Conservation (phyloP, 495 filamentous ascomycete species). For the Cercophora scortea region DNA sequence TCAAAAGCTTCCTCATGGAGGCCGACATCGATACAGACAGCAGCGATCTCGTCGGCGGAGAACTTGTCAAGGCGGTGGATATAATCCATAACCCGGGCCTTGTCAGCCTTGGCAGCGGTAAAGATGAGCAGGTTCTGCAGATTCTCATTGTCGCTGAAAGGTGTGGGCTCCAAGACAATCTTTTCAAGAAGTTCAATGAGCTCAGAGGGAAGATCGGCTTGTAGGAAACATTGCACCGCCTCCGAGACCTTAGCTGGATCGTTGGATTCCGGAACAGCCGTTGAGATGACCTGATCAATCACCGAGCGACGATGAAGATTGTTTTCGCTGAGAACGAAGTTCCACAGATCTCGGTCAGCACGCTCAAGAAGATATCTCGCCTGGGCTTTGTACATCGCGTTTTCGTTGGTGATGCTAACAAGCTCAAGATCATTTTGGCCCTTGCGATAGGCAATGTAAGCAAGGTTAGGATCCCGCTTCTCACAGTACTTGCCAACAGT, state of each 20-base stretch:
- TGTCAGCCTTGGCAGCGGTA: slow-evolving; percentile 95
- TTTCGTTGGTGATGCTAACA: slow-evolving; percentile 97
- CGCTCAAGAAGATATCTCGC: slow-evolving; percentile 91
- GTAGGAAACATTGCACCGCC: slow-evolving; percentile 88
- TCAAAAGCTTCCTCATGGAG: slow-evolving; percentile 97
- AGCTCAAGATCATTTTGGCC: slow-evolving; percentile 96
- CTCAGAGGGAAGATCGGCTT: slow-evolving; percentile 83
- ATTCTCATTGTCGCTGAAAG: slow-evolving; percentile 94
- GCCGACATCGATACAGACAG: slow-evolving; percentile 88
- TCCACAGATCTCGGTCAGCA: slow-evolving; percentile 85
- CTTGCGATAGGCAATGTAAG: slow-evolving; percentile 92
- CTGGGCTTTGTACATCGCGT: slow-evolving; percentile 97
- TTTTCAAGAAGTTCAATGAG: slow-evolving; percentile 98
- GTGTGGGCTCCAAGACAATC: slow-evolving; percentile 95
- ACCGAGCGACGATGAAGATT: slow-evolving; percentile 89
- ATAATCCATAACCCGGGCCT: slow-evolving; percentile 92
- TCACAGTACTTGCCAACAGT: slow-evolving; percentile 97
- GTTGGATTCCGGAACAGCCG: slow-evolving; percentile 87
- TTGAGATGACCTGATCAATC: slow-evolving; percentile 94
- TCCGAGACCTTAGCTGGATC: slow-evolving; percentile 94
- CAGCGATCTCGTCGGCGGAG: slow-evolving; percentile 84
- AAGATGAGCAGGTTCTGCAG: slow-evolving; percentile 96
- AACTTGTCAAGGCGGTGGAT: slow-evolving; percentile 86
- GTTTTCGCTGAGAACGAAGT: slow-evolving; percentile 88
- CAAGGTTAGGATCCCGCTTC: slow-evolving; percentile 95